Evolutionary conservation across 2,329 filamentous ascomycete genomes (phyloP).

Genomic region (Trichophyton simii): DNA sequence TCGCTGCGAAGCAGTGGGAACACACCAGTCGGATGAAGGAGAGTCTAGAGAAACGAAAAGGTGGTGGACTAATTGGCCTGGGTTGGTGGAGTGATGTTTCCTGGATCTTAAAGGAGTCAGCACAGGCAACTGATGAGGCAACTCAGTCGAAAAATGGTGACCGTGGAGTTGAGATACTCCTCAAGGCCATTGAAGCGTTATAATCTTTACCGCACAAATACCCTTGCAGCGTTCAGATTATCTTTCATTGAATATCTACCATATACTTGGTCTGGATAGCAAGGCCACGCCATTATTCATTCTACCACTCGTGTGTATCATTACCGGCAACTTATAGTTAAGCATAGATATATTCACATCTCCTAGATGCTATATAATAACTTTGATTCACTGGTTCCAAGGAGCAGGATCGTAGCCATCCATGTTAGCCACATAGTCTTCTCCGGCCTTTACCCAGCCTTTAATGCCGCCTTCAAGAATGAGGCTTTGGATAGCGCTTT

Average conservation of each 20-base stretch:
- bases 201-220: background rate
- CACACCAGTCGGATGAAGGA: constrained; percentile 85
- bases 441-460: constrained; percentile 40
- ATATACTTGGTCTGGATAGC: background rate
- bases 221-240: background rate
- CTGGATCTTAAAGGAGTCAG: constrained; percentile 48
- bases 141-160: constrained; percentile 28
- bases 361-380: background rate
- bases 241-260: background rate
- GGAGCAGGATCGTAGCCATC: constrained; percentile 34
- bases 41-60: constrained; percentile 67
- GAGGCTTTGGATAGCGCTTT: constrained; percentile 34
- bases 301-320: background rate
- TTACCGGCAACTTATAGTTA: background rate
- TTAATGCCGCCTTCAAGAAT: constrained; percentile 43
- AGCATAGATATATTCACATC: background rate
- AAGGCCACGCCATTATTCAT: background rate
- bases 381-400: constrained; percentile 19
- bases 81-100: constrained; percentile 81
- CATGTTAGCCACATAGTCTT: constrained; percentile 38
- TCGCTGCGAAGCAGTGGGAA: constrained; percentile 85
- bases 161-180: constrained; percentile 44
- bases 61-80: constrained; percentile 68
- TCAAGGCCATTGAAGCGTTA: constrained; percentile 40
- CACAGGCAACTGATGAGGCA: constrained; percentile 18